phyloP scores from a whole-genome alignment of 1,284 basidiomycete genomes.

The Lentinus polychrous region DNA sequence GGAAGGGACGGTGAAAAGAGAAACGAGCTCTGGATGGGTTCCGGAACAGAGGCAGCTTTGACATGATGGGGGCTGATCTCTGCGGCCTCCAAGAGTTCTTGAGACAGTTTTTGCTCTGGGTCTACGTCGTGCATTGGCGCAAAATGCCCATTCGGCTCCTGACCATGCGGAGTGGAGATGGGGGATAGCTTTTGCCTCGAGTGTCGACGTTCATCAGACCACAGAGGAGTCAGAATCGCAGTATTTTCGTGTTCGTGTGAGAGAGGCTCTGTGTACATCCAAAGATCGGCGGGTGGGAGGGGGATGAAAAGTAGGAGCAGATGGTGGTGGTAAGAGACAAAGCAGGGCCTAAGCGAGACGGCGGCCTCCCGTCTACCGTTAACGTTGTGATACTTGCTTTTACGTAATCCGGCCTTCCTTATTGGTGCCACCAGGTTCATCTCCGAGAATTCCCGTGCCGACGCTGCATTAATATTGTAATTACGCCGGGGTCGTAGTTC shows the following conservation, averaged over 20 bases:
- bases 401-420: no score
- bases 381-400: no score
- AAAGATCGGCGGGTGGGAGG: conserved; percentile 2
- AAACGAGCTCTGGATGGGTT: conserved; percentile 8
- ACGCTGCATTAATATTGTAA: no score
- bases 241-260: conserved; percentile 2
- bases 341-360: not conserved
- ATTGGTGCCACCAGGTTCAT: no score
- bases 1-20: conserved; percentile 10
- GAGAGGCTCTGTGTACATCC: conserved; percentile 11
- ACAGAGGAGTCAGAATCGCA: conserved; percentile 4
- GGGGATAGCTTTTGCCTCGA: not conserved
- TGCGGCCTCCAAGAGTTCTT: conserved; percentile 5
- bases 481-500: no score
- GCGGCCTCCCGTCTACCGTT: no score
- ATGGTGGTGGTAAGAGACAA: conserved; percentile 10
- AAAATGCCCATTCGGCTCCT: conserved; percentile 2
- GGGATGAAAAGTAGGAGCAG: not conserved
- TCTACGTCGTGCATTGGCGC: conserved; percentile 7
- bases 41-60: conserved; percentile 9
- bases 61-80: conserved; percentile 2
- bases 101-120: conserved; percentile 8
- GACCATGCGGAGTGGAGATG: not conserved
- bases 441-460: no score
- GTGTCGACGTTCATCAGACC: not conserved